Conservation (phyloP, 2,329 filamentous ascomycete genomes). For the Fusarium abutilonis region DNA sequence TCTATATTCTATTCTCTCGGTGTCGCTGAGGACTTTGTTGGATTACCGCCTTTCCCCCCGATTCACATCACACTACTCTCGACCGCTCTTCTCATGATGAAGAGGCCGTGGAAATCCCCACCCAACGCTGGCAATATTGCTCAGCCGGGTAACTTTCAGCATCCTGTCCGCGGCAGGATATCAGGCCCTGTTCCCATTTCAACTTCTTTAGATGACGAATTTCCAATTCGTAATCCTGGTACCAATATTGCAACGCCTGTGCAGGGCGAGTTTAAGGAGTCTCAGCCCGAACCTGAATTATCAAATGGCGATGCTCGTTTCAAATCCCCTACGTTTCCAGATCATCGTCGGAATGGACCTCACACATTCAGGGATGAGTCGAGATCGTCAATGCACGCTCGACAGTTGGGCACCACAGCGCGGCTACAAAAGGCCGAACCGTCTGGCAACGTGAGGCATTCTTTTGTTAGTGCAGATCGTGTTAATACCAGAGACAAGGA, state of each 20-base stretch:
- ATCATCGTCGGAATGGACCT: conserved; percentile 27
- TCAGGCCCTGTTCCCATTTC: conserved; percentile 69
- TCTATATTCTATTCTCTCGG: conserved; percentile 28
- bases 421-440: conserved; percentile 42
- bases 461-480: conserved; percentile 55
- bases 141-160: conserved; percentile 47
- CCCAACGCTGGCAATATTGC: conserved; percentile 48
- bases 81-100: conserved; percentile 47
- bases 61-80: conserved; percentile 5
- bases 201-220: conserved; percentile 61
- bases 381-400: conserved; percentile 19
- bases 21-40: conserved; percentile 18
- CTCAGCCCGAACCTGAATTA: conserved; percentile 21
- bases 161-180: conserved; percentile 66
- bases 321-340: conserved; percentile 32
- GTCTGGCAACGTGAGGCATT: conserved; percentile 58
- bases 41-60: conserved; percentile 9
- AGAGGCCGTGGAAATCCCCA: conserved; percentile 58
- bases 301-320: conserved; percentile 20
- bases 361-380: conserved; percentile 24
- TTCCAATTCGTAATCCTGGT: conserved; percentile 60
- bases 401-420: conserved; percentile 23
- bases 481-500: conserved; percentile 35
- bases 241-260: conserved; percentile 50
- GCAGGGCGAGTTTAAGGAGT: conserved; percentile 41